Evolutionary conservation across 2,329 filamentous ascomycete genomes (phyloP).

Genomic region (Sarocladium kiliense): DNA sequence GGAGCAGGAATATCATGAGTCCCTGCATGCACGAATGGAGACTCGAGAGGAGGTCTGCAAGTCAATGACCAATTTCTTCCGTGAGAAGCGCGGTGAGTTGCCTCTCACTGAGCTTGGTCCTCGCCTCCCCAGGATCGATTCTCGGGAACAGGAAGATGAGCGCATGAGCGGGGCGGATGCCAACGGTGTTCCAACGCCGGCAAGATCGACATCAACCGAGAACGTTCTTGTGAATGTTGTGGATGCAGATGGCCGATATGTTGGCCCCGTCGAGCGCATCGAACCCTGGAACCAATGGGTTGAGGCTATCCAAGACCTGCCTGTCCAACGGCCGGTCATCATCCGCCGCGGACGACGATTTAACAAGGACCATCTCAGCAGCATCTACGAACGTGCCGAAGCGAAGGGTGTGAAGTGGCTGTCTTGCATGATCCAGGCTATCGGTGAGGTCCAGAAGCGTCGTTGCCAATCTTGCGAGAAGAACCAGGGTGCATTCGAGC

Average conservation of each 20-base stretch:
- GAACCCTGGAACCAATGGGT: constrained; percentile 35
- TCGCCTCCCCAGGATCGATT: constrained; percentile 13
- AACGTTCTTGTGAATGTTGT: constrained; percentile 27
- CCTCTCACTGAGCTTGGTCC: constrained; percentile 14
- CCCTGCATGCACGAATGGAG: constrained; percentile 22
- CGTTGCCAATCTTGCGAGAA: constrained; percentile 37
- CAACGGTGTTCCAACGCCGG: constrained; percentile 2
- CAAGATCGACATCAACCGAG: constrained; percentile 2
- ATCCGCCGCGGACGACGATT: constrained; percentile 39
- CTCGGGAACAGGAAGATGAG: neutral
- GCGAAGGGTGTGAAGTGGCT: constrained; percentile 40
- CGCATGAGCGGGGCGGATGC: neutral
- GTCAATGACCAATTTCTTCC: constrained; percentile 29
- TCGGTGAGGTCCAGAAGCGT: constrained; percentile 32
- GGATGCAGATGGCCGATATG: constrained; percentile 29
- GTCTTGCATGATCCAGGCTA: constrained; percentile 46
- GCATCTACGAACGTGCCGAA: constrained; percentile 36
- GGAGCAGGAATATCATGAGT: constrained; percentile 25
- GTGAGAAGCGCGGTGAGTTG: constrained; percentile 22
- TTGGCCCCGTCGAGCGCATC: constrained; percentile 32
- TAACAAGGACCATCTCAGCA: constrained; percentile 30
- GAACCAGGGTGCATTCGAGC: constrained; percentile 37
- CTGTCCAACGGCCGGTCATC: constrained; percentile 33
- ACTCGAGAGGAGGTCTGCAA: constrained; percentile 21
- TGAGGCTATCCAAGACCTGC: constrained; percentile 28